Base-by-base conservation (phyloP, 179 eudicot species). In the Silene vulgaris region DNA sequence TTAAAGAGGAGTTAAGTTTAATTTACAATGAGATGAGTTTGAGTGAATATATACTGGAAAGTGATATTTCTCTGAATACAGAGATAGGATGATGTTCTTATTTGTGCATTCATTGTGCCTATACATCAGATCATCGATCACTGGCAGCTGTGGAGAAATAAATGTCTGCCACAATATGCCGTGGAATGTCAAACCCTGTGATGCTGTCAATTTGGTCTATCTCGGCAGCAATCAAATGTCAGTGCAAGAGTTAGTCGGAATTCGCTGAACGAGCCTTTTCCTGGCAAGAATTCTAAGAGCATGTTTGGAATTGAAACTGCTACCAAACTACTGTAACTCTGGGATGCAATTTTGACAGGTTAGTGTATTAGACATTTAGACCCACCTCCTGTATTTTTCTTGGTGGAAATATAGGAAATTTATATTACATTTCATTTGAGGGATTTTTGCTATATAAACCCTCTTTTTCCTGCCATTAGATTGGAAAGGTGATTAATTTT, bases 21-120 rank as follows among this genome's bases (percentile, higher is more conserved):
- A 74, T 90, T 8, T 86, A 82, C 67, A 78, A 32, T 77, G 92
- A 87, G 77, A 90, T 90, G 84, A 84, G 76, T 59, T 71, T 78
- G 84, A 77, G 75, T 9, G 82, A 86, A 59, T 72, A 64, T 67
- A 74, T 67, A 23, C 74, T 80, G 12, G 83, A 81, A 40, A 56
- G 68, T 29, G 80, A 76, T 60, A 80, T 54, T 78, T 61, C 65
- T 72, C 60, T 75, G 45, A 48, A 71, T 65, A 29, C 52, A 28
- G 77, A 69, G 69, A 9, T 57, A 52, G 73, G 78, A 26, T 81
- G 54, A 74, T 56, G 40, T 35, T 35, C 66, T 56, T 60, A 17
- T 17, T 4, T 13, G 12, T 40, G 28, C 65, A 19, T 61, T 56
- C 21, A 0, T 71, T 3, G 62, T 69, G 28, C 32, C 57, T 67